A percentile compares a stretch with the other conserved stretches of the same genome.
These are phyloP conservation scores for Nicotiana attenuata DNA, from an alignment of 257 asterid genomes.

Conservation along the genomic window DNA sequence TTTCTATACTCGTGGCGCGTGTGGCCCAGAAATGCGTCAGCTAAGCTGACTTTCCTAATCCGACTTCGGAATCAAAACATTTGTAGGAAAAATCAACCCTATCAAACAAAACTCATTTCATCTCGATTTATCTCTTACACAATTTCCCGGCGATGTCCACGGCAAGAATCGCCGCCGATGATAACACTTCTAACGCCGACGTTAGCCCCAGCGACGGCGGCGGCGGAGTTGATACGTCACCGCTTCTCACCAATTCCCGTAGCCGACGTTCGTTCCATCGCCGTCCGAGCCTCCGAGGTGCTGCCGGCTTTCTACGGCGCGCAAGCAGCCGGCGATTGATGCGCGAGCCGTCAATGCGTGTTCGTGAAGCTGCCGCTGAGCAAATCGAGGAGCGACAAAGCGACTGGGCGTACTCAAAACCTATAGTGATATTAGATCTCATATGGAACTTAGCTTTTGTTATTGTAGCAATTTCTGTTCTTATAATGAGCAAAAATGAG, in stretches of 20 bases:
- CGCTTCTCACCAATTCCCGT: constrained; percentile 49
- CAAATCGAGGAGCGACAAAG: constrained; percentile 76
- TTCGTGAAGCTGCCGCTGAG: constrained; percentile 46
- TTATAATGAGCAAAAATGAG: constrained; percentile 32
- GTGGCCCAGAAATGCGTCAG: neutral
- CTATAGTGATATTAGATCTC: constrained; percentile 67
- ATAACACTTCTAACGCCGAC: neutral
- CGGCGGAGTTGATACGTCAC: constrained; percentile 35
- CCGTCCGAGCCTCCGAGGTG: constrained; percentile 55
- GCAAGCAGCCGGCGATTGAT: constrained; percentile 43
- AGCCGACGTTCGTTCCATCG: constrained; percentile 49
- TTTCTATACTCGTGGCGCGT: too few relatives aligned
- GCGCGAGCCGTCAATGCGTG: constrained; percentile 45
- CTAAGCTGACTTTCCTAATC: neutral
- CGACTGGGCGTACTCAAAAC: constrained; percentile 95
- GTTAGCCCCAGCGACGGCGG: constrained; percentile 13
- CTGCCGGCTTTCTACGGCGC: constrained; percentile 41
- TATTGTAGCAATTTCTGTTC: constrained; percentile 29
- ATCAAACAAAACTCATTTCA: neutral
- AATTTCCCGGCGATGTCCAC: constrained; percentile 18
- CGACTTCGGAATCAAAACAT: neutral
- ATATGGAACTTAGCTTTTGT: constrained; percentile 78
- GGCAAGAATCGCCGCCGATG: neutral
- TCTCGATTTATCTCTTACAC: neutral
- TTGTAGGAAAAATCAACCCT: constrained; percentile 1